phyloP scores from a whole-genome alignment of 2,329 filamentous ascomycete species.

The Leptographium radiaticola region DNA sequence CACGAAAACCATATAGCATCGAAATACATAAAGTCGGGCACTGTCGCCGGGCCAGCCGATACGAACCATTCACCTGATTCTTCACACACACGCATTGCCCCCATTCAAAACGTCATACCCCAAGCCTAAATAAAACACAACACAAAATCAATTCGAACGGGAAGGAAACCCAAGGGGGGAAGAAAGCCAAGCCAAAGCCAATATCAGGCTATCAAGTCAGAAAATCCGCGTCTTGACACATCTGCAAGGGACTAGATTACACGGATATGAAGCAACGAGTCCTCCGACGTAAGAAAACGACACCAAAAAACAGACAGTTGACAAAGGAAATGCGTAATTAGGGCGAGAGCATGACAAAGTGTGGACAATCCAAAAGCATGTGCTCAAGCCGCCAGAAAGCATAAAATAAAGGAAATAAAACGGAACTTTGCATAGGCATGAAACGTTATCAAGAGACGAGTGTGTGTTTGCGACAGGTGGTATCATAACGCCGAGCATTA shows the following conservation, averaged over 20 bases:
- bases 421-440: not conserved
- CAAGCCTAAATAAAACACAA: not conserved
- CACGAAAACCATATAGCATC: not conserved
- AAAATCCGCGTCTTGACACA: not conserved
- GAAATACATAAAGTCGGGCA: not conserved
- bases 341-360: not conserved
- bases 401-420: not conserved
- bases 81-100: not conserved
- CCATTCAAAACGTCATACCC: not conserved
- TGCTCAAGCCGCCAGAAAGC: not conserved
- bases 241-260: not conserved
- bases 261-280: not conserved
- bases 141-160: not conserved
- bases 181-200: not conserved
- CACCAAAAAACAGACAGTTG: not conserved
- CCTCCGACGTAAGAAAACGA: not conserved
- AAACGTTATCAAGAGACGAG: not conserved
- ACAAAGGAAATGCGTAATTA: not conserved
- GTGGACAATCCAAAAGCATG: too few relatives aligned
- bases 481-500: constrained; percentile 5
- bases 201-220: not conserved
- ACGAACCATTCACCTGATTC: not conserved
- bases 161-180: not conserved
- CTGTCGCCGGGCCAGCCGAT: constrained; percentile 6
- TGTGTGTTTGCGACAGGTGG: constrained; percentile 2